Percentiles rank a stretch among this genome's conserved stretches.
phyloP scores from a whole-genome alignment of 2,329 filamentous ascomycete species.

The Fusarium dimerum region DNA sequence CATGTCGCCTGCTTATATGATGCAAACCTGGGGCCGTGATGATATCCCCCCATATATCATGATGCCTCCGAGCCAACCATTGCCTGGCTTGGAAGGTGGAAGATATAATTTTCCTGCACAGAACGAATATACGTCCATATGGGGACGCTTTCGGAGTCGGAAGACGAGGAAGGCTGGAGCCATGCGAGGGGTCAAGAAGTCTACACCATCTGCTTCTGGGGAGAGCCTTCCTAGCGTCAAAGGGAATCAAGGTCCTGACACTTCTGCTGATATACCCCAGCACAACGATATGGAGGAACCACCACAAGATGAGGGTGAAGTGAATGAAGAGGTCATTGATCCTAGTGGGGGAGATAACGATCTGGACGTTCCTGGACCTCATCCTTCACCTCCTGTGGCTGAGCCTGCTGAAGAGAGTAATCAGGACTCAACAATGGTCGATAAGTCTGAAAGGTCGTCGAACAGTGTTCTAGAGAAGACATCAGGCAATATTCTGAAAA shows the following conservation, averaged over 20 bases:
- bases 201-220: background rate
- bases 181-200: conserved; percentile 17
- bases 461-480: background rate
- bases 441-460: background rate
- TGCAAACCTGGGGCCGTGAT: conserved; percentile 19
- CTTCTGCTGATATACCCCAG: background rate
- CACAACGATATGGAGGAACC: background rate
- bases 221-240: background rate
- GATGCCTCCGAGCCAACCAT: conserved; percentile 14
- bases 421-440: no score
- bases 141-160: conserved; percentile 28
- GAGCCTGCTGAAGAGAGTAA: no score
- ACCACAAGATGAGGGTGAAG: background rate
- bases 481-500: conserved; percentile 1
- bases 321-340: conserved; percentile 4
- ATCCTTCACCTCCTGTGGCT: background rate
- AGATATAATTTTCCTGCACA: conserved; percentile 36
- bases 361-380: conserved; percentile 6
- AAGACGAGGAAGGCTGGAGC: conserved; percentile 18
- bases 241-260: conserved; percentile 1
- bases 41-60: conserved; percentile 23
- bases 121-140: conserved; percentile 35
- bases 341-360: conserved; percentile 30
- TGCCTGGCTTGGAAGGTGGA: conserved; percentile 19
- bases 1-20: conserved; percentile 11